Conservation (phyloP, 495 filamentous ascomycete species). For the Sabuloglossum arenarium region DNA sequence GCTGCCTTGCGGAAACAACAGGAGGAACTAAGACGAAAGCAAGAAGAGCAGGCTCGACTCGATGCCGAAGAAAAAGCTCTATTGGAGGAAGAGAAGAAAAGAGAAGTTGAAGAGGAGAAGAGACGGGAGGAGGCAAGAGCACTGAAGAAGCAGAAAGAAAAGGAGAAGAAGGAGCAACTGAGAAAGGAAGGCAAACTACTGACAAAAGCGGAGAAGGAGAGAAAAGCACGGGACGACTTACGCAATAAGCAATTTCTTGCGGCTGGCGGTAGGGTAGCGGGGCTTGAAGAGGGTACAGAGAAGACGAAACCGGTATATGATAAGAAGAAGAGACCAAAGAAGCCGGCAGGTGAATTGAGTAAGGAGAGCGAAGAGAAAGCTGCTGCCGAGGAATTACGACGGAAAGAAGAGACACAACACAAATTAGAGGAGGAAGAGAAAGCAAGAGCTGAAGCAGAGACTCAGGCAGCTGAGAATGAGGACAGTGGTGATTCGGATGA, state of each 20-base stretch:
- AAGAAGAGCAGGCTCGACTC: constrained; percentile 53
- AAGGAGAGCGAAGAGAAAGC: constrained; percentile 37
- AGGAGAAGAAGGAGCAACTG: constrained; percentile 83
- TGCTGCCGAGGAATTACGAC: constrained; percentile 37
- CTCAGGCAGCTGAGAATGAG: constrained; percentile 30
- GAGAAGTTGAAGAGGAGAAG: constrained; percentile 54
- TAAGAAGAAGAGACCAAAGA: constrained; percentile 57
- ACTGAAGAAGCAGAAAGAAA: constrained; percentile 84
- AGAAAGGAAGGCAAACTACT: constrained; percentile 90
- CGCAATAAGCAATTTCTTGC: constrained; percentile 90
- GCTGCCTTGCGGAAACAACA: constrained; percentile 80
- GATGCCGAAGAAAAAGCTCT: constrained; percentile 55
- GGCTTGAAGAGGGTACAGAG: constrained; percentile 36
- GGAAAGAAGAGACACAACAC: constrained; percentile 38
- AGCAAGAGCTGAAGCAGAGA: constrained; percentile 29
- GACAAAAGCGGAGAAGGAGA: constrained; percentile 83
- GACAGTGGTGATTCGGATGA: constrained; percentile 43
- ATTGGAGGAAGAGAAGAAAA: constrained; percentile 44
- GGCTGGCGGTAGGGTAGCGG: constrained; percentile 50
- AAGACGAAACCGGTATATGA: constrained; percentile 61
- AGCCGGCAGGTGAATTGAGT: constrained; percentile 43
- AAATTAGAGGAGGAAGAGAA: constrained; percentile 24
- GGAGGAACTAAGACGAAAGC: constrained; percentile 47
- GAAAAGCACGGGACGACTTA: constrained; percentile 59
- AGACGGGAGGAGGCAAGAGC: constrained; percentile 53